Conservation (phyloP, 495 filamentous ascomycete species). For the Rusavskia elegans region DNA sequence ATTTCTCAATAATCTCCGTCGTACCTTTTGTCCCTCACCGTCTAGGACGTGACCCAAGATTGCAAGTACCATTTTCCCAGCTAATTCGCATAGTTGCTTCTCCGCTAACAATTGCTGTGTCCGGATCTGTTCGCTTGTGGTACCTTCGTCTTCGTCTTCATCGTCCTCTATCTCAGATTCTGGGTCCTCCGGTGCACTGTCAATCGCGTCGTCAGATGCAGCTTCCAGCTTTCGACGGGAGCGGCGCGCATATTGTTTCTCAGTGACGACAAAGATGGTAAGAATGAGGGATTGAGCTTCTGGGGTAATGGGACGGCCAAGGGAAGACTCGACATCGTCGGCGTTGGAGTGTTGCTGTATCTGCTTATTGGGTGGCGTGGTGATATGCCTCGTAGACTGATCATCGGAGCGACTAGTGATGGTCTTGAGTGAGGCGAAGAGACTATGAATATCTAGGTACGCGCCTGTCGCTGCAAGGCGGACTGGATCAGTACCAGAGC, state of each 20-base stretch:
- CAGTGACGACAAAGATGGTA: conserved; percentile 55
- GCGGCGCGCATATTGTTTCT: conserved; percentile 60
- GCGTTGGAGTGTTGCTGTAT: conserved; percentile 9
- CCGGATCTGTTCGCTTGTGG: conserved; percentile 35
- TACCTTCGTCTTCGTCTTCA: conserved; percentile 30
- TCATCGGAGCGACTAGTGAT: too few relatives aligned
- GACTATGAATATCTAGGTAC: conserved; percentile 64
- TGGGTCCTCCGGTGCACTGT: conserved; percentile 41
- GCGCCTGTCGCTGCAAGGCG: conserved; percentile 58
- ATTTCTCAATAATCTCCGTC: conserved; percentile 53
- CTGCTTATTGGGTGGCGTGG: conserved; percentile 29
- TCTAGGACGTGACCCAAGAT: conserved; percentile 62
- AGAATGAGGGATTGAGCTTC: conserved; percentile 46
- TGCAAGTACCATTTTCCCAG: conserved; percentile 66
- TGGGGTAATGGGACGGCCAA: conserved; percentile 46
- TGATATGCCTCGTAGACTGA: not conserved
- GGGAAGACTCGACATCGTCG: conserved; percentile 26
- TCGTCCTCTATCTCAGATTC: conserved; percentile 35
- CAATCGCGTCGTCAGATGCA: conserved; percentile 37
- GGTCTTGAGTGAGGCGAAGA: conserved; percentile 43
- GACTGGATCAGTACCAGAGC: conserved; percentile 47
- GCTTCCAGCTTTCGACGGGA: conserved; percentile 49
- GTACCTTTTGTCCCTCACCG: conserved; percentile 32
- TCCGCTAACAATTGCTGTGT: conserved; percentile 45
- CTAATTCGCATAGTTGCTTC: conserved; percentile 66